Evolutionary conservation across 176 grass and related monocot species (phyloP), one percentile per base, ranked within the genome.

Genomic region (Zizania latifolia): DNA sequence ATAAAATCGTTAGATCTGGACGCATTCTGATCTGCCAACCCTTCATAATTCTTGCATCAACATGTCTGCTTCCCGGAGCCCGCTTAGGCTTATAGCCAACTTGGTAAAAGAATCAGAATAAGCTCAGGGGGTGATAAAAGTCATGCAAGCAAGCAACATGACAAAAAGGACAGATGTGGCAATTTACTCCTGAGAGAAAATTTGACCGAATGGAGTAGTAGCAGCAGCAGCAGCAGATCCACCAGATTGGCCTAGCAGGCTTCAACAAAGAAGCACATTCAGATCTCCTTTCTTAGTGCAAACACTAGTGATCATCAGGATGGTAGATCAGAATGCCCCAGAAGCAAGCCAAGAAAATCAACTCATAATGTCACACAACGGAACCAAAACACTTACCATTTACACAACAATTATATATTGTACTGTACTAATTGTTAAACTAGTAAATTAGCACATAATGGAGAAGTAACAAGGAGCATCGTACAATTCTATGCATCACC

Each of bases 231-330:
- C 41, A 63, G 30, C 41, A 5, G n/a, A 15, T 77, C 84, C 15
- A 87, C 72, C 65, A 50, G 45, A 53, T 24, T 36, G 27, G 60
- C 54, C 62, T 79, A 62, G 61, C 15, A 27, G 39, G 60, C 80
- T 83, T 68, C 80, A 26, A 78, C 74, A 17, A 33, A 38, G 14
- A 74, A 40, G 16, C 57, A 80, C 26, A 35, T 59, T 87, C 67
- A 73, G 74, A 87, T 83, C 39, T 83, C 81, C 51, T n/a, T n/a
- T n/a, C n/a, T n/a, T n/a, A n/a, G n/a, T n/a, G n/a, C n/a, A n/a
- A 26, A 48, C 30, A 66, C 11, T 10, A 34, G 29, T 74, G 75
- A 86, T 85, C 83, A 86, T 82, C 68, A 89, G 78, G 82, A 73
- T 31, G 11, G 43, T 38, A 69, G 43, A 45, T 73, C 59, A 51